Evolutionary conservation across 441 rosid species (phyloP), one percentile per base, ranked within the genome.

Genomic region (Erodium texanum): DNA sequence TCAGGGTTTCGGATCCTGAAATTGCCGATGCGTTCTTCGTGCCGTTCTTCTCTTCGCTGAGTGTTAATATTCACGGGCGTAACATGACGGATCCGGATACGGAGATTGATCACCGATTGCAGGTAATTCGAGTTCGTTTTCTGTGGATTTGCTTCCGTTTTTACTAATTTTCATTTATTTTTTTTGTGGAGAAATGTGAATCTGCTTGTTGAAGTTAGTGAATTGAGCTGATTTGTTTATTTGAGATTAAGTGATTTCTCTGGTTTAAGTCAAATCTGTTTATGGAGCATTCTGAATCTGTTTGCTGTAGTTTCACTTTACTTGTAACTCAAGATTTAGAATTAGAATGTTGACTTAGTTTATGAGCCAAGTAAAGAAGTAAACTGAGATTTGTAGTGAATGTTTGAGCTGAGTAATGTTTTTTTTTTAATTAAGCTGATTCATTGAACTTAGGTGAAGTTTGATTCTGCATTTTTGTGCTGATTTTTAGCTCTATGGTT

Each of bases 1-100:
- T 90, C 66, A 86, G 97, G 89, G 99, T 89, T 78, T 77, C 80
- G 79, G 96, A 94, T 90, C 98, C 98, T 56, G 93, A 86, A 34
- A 68, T 24, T 20, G 99, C 98, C 3, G 93, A 94, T 27, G 97
- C 80, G 0, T 92, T 84, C 72, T 92, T 81, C 16, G 96, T 94
- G 24, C 99, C 98, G 0, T 92, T 94, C 75, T 92, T 94, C 69
- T 92, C 97, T 10, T 92, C 99, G 0, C 64, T 94, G 78, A 94
- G 97, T 67, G 86, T 90, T 62, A 94, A 90, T 64, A 81, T 90
- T 0, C 98, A 94, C 45, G 98, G 98, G 7, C 90, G 84, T 76
- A 81, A 75, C 66, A 88, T 90, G 99, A 92, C 86, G 45, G 97
- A 92, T 85, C 97, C 96, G 11, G 88, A 79, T 62, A 92, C 99